Evolutionary conservation across 371 early-diverging fungal species (phyloP).

Genomic region (Rhizopus delemar): DNA sequence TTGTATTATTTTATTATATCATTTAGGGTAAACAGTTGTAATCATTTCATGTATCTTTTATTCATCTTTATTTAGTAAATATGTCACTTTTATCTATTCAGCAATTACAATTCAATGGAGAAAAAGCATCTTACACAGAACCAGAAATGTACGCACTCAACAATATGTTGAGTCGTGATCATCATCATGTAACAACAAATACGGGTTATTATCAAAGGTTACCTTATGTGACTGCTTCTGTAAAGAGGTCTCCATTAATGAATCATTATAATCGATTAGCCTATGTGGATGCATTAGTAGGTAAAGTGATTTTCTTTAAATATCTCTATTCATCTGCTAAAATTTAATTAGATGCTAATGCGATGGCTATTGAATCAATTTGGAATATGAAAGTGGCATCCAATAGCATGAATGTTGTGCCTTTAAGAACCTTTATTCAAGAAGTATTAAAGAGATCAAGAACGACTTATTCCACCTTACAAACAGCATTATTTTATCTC

Average conservation of each 20-base stretch:
- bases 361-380: conserved; percentile 61
- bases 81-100: conserved; percentile 33
- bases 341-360: conserved; percentile 50
- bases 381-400: conserved; percentile 33
- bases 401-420: conserved; percentile 34
- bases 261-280: conserved; percentile 23
- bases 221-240: conserved; percentile 7
- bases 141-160: conserved; percentile 42
- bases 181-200: conserved; percentile 1
- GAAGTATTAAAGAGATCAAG: conserved; percentile 75
- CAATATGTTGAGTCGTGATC: conserved; percentile 7
- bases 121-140: conserved; percentile 25
- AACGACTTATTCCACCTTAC: conserved; percentile 78
- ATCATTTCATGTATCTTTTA: background rate
- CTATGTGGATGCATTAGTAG: conserved; percentile 32
- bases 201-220: background rate
- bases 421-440: conserved; percentile 69
- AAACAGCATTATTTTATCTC: conserved; percentile 72
- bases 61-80: background rate
- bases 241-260: conserved; percentile 1
- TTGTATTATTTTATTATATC: too few relatives aligned
- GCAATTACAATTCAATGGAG: conserved; percentile 16
- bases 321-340: background rate
- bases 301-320: conserved; percentile 7
- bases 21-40: too few relatives aligned